These are phyloP conservation scores for Hanseniaspora guilliermondii DNA, from an alignment of 805 yeast genomes.

Conservation along the genomic window DNA sequence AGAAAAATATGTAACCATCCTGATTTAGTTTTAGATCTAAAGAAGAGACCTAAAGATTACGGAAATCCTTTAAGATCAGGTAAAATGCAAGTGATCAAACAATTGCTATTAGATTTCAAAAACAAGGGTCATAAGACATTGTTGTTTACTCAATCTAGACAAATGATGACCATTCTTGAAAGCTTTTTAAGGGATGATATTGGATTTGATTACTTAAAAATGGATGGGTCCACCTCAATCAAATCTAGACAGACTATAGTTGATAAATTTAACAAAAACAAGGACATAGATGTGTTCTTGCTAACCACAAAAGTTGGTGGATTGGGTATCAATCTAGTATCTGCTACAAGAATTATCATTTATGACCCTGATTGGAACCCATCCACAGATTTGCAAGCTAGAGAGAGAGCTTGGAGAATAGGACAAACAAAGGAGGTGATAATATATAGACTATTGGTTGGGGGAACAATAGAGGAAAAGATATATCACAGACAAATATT, in stretches of 20 bases:
- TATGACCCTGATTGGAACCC: constrained; percentile 99
- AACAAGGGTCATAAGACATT: constrained; percentile 65
- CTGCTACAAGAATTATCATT: constrained; percentile 87
- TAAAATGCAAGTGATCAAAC: constrained; percentile 77
- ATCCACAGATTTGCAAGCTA: constrained; percentile 89
- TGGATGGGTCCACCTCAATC: constrained; percentile 92
- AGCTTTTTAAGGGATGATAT: constrained; percentile 40
- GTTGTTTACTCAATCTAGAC: constrained; percentile 84
- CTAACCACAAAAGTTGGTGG: constrained; percentile 95
- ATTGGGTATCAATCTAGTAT: constrained; percentile 82
- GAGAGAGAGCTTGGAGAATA: constrained; percentile 93
- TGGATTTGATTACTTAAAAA: constrained; percentile 48
- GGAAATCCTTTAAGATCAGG: constrained; percentile 63
- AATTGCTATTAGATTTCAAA: constrained; percentile 64
- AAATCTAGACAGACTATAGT: constrained; percentile 64
- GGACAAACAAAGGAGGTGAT: constrained; percentile 90
- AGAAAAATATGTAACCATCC: constrained; percentile 96
- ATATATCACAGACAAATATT: constrained; percentile 94
- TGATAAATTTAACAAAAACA: constrained; percentile 56
- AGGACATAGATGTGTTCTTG: constrained; percentile 52
- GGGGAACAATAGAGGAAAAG: constrained; percentile 93
- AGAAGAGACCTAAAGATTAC: constrained; percentile 29
- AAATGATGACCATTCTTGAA: constrained; percentile 83
- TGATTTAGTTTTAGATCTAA: constrained; percentile 40
- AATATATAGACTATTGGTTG: constrained; percentile 80